Conservation (phyloP, 257 asterid species). For the Hygrophila difformis region DNA sequence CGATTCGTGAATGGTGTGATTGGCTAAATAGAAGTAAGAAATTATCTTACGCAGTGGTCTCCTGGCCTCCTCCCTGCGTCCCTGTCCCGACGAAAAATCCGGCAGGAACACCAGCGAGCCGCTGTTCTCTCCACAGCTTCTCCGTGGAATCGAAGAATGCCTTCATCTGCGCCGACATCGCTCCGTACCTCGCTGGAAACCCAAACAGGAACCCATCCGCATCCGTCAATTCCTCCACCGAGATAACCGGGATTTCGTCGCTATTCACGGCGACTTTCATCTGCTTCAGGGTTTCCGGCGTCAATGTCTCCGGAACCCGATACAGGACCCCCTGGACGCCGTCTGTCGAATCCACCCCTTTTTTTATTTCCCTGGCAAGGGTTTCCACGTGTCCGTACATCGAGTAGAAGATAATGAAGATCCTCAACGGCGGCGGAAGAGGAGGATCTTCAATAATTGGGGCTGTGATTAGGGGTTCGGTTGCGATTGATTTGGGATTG, state of each 20-base stretch:
- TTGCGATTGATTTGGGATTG: too few relatives aligned
- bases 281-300: slow-evolving; percentile 27
- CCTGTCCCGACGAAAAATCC: slow-evolving; percentile 64
- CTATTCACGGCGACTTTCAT: slow-evolving; percentile 44
- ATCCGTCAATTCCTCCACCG: slow-evolving; percentile 24
- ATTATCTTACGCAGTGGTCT: slow-evolving; percentile 71
- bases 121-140: slow-evolving; percentile 47
- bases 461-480: too few relatives aligned
- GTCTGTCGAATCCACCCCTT: slow-evolving; percentile 36
- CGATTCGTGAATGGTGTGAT: too few relatives aligned
- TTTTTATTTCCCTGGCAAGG: slow-evolving; percentile 41
- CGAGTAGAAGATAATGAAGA: slow-evolving; percentile 45
- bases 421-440: too few relatives aligned
- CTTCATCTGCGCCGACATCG: slow-evolving; percentile 69
- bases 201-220: slow-evolving; percentile 64
- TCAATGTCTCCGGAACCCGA: slow-evolving; percentile 51
- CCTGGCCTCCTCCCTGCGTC: slow-evolving; percentile 70
- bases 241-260: slow-evolving; percentile 33
- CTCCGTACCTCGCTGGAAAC: slow-evolving; percentile 54
- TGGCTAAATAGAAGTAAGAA: too few relatives aligned
- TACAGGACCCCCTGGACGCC: slow-evolving; percentile 40
- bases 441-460: too few relatives aligned
- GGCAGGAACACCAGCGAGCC: slow-evolving; percentile 54
- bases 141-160: slow-evolving; percentile 58
- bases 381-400: slow-evolving; percentile 70